These are phyloP conservation scores for Verticillium klebahnii DNA, from an alignment of 2,329 filamentous ascomycete genomes.

Conservation along the genomic window DNA sequence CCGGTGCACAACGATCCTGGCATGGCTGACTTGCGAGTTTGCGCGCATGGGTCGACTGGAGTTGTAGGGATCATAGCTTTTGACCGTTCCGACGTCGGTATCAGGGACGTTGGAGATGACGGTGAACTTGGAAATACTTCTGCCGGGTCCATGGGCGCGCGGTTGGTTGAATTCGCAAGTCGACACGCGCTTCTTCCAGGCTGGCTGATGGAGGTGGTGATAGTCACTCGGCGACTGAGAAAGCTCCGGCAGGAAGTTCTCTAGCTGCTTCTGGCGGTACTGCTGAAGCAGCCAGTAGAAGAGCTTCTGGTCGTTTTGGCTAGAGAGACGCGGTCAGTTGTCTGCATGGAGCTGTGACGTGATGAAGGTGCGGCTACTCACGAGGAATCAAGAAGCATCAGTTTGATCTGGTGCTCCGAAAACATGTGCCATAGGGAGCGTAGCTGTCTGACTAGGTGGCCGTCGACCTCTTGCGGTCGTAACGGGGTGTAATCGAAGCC, in stretches of 20 bases:
- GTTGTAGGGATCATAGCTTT: conserved; percentile 82
- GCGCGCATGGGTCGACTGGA: conserved; percentile 50
- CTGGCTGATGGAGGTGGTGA: conserved; percentile 65
- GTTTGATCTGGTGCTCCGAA: conserved; percentile 64
- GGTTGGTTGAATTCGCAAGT: conserved; percentile 54
- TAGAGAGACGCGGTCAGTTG: conserved; percentile 25
- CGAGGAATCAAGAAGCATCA: conserved; percentile 48
- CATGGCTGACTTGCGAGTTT: conserved; percentile 50
- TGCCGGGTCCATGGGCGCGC: conserved; percentile 40
- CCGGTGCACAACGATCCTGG: conserved; percentile 66
- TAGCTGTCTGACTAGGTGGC: conserved; percentile 78
- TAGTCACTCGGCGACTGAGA: conserved; percentile 89
- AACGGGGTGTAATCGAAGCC: conserved; percentile 57
- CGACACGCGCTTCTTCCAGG: conserved; percentile 56
- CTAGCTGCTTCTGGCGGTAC: conserved; percentile 78
- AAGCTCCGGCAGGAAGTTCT: conserved; percentile 78
- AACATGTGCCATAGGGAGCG: conserved; percentile 89
- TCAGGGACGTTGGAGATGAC: conserved; percentile 60
- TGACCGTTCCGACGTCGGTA: conserved; percentile 41
- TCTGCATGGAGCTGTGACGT: neutral
- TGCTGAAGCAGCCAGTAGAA: conserved; percentile 84
- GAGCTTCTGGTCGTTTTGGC: conserved; percentile 83
- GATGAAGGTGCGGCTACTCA: neutral
- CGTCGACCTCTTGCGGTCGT: conserved; percentile 65
- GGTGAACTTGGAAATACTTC: conserved; percentile 57